Percentiles rank a stretch among this genome's conserved stretches.
Conservation (phyloP, 768 basidiomycete species). For the Tubosaeta sp. region DNA sequence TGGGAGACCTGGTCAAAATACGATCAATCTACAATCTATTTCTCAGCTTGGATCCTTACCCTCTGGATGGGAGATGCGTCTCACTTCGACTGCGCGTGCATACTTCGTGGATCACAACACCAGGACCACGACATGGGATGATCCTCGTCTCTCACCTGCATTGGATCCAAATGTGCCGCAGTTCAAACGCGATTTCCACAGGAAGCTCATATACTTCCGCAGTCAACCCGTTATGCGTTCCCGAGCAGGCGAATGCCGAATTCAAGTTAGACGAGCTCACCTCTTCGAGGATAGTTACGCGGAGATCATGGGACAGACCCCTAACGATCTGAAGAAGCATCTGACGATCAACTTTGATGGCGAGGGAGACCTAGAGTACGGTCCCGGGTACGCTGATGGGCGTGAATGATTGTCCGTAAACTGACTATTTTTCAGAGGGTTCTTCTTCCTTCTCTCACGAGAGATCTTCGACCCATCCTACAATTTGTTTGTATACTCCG, state of each 20-base stretch:
- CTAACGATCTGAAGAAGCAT: slow-evolving; percentile 96
- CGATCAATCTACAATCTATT: slow-evolving; percentile 90
- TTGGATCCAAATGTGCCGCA: slow-evolving; percentile 96
- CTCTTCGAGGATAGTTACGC: slow-evolving; percentile 99
- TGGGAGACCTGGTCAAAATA: slow-evolving; percentile 85
- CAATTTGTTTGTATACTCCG: slow-evolving; percentile 98
- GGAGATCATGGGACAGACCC: slow-evolving; percentile 99
- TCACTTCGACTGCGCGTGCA: slow-evolving; percentile 94
- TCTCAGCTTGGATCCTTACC: slow-evolving; percentile 95
- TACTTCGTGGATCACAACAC: slow-evolving; percentile 99
- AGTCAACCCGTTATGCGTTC: slow-evolving; percentile 97
- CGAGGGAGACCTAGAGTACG: slow-evolving; percentile 98
- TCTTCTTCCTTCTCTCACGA: slow-evolving; percentile 99
- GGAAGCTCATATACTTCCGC: slow-evolving; percentile 99
- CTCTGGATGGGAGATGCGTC: slow-evolving; percentile 99
- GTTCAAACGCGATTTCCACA: slow-evolving; percentile 98
- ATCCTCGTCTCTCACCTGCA: slow-evolving; percentile 91
- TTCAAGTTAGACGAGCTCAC: slow-evolving; percentile 95
- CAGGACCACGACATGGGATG: slow-evolving; percentile 99
- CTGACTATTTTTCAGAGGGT: slow-evolving; percentile 62
- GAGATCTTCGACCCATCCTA: slow-evolving; percentile 99
- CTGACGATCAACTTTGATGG: slow-evolving; percentile 99
- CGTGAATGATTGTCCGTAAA: neutral
- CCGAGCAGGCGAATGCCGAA: slow-evolving; percentile 97
- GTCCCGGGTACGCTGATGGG: slow-evolving; percentile 67